Evolutionary conservation across 2,329 filamentous ascomycete species (phyloP), one percentile per base, ranked within the genome.

Genomic region (Stagonosporopsis rhizophila): DNA sequence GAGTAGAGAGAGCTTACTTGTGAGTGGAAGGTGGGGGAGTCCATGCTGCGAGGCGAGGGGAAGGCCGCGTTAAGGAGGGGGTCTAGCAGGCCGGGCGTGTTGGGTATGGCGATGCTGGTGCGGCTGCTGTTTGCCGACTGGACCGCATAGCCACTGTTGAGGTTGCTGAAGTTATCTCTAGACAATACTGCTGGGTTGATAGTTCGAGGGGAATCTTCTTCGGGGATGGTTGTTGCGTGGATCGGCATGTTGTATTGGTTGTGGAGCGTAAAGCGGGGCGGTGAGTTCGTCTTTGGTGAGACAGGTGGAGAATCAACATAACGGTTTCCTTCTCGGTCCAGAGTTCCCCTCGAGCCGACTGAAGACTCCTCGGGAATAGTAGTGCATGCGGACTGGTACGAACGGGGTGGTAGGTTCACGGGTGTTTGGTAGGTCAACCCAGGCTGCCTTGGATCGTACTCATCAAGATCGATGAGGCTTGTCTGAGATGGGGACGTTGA

Each of bases 271-370:
- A 67, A 65, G 15, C 58, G 56, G 11, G 62, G 62, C 2, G 66
- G 58, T 12, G 61, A 68, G 11, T 69, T 54, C 0, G 71, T 74
- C 56, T 77, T 78, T 1, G 77, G 77, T 7, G 76, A 78, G 49
- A 72, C 74, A 6, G 76, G 72, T 1, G 76, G 75, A 12, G 75
- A 75, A 20, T 67, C 68, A 28, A 62, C 68, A n/a, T 63, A 58
- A n/a, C 41, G 50, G 19, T 41, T 32, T 20, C 20, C 44, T 20
- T 62, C 56, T 11, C 56, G 56, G 32, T 62, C 57, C 1, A 51
- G n/a, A 2, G 58, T 62, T 25, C 30, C 56, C 23, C 60, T 52
- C 15, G 64, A 64, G 12, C 52, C 58, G 1, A 64, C 49, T 1
- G 64, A 68, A 2, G 66, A 62, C 37, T 71, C 68, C 45, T 72